These are phyloP conservation scores for Alternaria angustiovoidea DNA, from an alignment of 2,329 filamentous ascomycete species.

Conservation along the genomic window DNA sequence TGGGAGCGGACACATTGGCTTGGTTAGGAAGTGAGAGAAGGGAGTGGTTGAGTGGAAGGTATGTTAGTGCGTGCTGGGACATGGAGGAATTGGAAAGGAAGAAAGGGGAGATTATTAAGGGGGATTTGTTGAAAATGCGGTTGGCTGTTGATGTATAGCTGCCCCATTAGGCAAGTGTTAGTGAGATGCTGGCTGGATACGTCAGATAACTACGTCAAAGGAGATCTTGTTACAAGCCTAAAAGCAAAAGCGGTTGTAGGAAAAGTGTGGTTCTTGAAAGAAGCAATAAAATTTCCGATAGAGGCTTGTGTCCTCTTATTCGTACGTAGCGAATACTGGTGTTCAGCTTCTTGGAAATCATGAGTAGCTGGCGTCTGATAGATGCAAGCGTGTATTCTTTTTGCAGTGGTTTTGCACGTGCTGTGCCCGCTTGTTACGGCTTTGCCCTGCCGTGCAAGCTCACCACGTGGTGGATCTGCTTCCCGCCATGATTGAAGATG, in stretches of 20 bases:
- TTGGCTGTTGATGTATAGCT: constrained; percentile 19
- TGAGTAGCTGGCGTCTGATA: background rate
- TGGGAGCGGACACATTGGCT: constrained; percentile 36
- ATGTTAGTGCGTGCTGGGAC: constrained; percentile 38
- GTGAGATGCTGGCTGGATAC: background rate
- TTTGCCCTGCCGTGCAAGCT: background rate
- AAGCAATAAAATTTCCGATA: background rate
- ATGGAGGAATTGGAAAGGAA: constrained; percentile 37
- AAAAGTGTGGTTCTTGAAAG: background rate
- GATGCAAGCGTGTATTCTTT: background rate
- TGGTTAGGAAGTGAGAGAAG: constrained; percentile 38
- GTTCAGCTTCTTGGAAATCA: background rate
- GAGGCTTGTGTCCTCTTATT: background rate
- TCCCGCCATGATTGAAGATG: background rate
- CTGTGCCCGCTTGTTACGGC: background rate
- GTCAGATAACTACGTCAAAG: background rate
- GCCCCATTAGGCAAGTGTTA: background rate
- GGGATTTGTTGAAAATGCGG: constrained; percentile 26
- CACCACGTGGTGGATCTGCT: background rate
- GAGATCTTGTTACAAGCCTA: background rate
- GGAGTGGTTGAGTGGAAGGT: constrained; percentile 38
- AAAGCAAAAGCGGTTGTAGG: background rate
- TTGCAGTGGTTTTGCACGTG: background rate
- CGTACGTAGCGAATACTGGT: background rate
- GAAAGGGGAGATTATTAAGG: constrained; percentile 23